phyloP scores from a whole-genome alignment of 192 early-diverging fungal genomes.

The Coemansia sp. region DNA sequence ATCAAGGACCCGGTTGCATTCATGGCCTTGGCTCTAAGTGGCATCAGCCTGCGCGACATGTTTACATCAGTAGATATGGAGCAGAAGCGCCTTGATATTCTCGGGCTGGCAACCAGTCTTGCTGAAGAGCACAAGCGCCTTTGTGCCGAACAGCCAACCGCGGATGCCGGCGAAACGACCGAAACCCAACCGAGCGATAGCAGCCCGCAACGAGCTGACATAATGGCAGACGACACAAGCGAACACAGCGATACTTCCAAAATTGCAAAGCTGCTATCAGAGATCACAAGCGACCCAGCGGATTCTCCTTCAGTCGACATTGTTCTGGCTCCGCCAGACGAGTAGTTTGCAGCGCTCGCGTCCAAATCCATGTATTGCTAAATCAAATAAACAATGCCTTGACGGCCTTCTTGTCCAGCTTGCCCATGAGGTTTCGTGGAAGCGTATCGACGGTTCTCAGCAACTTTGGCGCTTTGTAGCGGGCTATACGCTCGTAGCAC shows the following conservation, averaged over 20 bases:
- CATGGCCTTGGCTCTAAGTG: slow-evolving; percentile 17
- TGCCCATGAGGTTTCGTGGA: slow-evolving; percentile 85
- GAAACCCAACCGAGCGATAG: no score
- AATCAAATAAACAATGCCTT: slow-evolving; percentile 45
- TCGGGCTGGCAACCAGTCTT: slow-evolving; percentile 21
- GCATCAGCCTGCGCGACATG: slow-evolving; percentile 29
- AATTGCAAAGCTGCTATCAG: no score
- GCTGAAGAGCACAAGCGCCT: slow-evolving; percentile 10
- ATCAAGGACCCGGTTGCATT: slow-evolving; percentile 48
- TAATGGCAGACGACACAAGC: no score
- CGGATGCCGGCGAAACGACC: no score
- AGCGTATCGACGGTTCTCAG: slow-evolving; percentile 53
- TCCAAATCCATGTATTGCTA: neutral
- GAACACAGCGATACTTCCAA: no score
- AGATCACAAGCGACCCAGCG: no score
- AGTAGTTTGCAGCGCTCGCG: no score
- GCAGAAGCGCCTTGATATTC: slow-evolving; percentile 32
- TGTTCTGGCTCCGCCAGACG: no score
- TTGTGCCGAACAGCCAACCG: neutral
- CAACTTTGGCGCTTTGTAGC: slow-evolving; percentile 71
- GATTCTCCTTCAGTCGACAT: no score
- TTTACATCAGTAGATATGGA: slow-evolving; percentile 24
- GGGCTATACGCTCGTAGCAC: slow-evolving; percentile 62
- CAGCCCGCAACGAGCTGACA: no score
- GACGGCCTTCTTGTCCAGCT: slow-evolving; percentile 81